These are phyloP conservation scores for Yamagishiella unicocca DNA, from an alignment of 139 green algal species.

Conservation along the genomic window DNA sequence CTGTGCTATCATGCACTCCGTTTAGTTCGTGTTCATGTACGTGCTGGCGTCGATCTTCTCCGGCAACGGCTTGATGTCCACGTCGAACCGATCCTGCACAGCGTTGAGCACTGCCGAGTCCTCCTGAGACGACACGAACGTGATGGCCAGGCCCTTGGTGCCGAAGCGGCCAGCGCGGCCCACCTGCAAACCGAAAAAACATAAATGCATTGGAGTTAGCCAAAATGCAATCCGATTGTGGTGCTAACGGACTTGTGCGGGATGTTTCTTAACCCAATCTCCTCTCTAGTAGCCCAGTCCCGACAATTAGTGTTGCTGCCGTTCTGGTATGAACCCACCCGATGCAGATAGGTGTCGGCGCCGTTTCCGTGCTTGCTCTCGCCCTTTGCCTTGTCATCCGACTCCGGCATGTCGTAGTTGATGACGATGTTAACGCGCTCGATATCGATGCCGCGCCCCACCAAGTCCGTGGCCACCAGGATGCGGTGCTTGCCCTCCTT, in stretches of 20 bases:
- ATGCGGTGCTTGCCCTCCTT: slow-evolving; percentile 98
- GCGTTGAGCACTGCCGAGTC: slow-evolving; percentile 90
- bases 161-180: slow-evolving; percentile 97
- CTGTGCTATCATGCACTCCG: not conserved
- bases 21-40: slow-evolving; percentile 70
- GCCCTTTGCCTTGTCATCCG: slow-evolving; percentile 70
- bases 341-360: slow-evolving; percentile 99
- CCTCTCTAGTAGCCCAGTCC: too few relatives aligned
- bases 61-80: slow-evolving; percentile 98
- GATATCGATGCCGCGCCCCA: slow-evolving; percentile 99
- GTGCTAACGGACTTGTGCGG: too few relatives aligned
- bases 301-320: too few relatives aligned
- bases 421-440: slow-evolving; percentile 99
- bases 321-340: slow-evolving; percentile 63
- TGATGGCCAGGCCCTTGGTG: slow-evolving; percentile 99
- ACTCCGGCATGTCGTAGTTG: slow-evolving; percentile 99
- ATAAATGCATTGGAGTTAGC: not conserved
- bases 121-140: slow-evolving; percentile 93
- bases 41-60: slow-evolving; percentile 90
- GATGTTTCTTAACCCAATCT: too few relatives aligned
- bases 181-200: slow-evolving; percentile 65
- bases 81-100: slow-evolving; percentile 98
- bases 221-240: not conserved
- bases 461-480: slow-evolving; percentile 98
- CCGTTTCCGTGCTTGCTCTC: slow-evolving; percentile 83